A percentile compares a stretch with the other conserved stretches of the same genome.
Conservation (phyloP, 345 rosid species). For the Noccaea bulbosa region DNA sequence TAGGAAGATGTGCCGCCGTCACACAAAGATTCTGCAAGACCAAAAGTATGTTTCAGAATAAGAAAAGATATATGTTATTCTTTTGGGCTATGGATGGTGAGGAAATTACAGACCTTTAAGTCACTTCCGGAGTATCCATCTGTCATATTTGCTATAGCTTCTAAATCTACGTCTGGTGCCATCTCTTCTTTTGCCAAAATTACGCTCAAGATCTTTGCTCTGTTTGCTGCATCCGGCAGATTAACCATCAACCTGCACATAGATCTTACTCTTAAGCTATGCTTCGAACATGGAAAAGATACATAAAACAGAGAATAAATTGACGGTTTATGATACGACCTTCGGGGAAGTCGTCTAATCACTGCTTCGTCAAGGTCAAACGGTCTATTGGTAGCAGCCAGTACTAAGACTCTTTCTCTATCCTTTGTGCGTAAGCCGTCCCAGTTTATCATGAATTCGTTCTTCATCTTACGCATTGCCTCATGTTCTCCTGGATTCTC, state of each 20-base stretch:
- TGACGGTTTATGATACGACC: conserved; percentile 49
- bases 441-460: conserved; percentile 99
- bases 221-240: conserved; percentile 80
- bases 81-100: neutral
- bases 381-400: conserved; percentile 95
- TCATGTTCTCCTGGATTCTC: conserved; percentile 99
- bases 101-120: conserved; percentile 62
- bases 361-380: conserved; percentile 99
- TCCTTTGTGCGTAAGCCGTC: conserved; percentile 97
- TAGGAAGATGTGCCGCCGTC: conserved; percentile 95
- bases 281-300: conserved; percentile 1
- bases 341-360: conserved; percentile 90
- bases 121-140: conserved; percentile 98
- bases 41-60: neutral
- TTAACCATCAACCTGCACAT: conserved; percentile 88
- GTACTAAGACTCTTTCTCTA: conserved; percentile 86
- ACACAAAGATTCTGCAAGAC: conserved; percentile 80
- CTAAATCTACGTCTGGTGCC: conserved; percentile 65
- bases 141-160: conserved; percentile 86
- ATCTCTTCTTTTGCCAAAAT: conserved; percentile 91
- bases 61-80: neutral
- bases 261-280: neutral
- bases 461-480: conserved; percentile 99
- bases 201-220: conserved; percentile 79
- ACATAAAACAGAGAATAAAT: neutral